phyloP scores from a whole-genome alignment of 1,284 basidiomycete species.

The Rhodotorula sp. region DNA sequence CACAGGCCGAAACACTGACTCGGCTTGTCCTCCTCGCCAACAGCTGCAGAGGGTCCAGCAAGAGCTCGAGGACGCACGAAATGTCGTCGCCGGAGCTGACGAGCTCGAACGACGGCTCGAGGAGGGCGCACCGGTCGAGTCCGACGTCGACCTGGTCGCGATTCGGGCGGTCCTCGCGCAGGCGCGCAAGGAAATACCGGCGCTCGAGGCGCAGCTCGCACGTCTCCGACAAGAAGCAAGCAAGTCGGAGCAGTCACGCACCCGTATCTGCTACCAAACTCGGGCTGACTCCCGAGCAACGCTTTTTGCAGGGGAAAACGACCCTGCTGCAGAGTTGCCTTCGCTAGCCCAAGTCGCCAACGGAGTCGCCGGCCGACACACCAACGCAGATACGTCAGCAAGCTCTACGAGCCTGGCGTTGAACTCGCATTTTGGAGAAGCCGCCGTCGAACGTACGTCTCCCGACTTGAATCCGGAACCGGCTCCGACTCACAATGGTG shows the following conservation, averaged over 20 bases:
- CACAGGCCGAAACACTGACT: neutral
- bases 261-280: no score
- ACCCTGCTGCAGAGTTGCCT: no score
- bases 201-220: neutral
- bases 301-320: no score
- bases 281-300: no score
- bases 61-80: slow-evolving; percentile 10
- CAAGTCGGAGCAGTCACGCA: no score
- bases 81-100: slow-evolving; percentile 2
- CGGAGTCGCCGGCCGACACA: no score
- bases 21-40: neutral
- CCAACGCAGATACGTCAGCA: no score
- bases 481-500: neutral
- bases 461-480: neutral
- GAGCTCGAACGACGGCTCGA: neutral
- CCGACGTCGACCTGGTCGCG: neutral
- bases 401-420: no score
- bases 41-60: slow-evolving; percentile 5
- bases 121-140: neutral
- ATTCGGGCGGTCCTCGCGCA: neutral
- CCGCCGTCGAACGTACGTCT: neutral
- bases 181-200: neutral
- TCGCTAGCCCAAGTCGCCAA: no score
- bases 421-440: no score
- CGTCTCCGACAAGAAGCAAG: neutral